Conservation (phyloP, 1,139 yeast species). For the Lodderomyces oxycetoniae region DNA sequence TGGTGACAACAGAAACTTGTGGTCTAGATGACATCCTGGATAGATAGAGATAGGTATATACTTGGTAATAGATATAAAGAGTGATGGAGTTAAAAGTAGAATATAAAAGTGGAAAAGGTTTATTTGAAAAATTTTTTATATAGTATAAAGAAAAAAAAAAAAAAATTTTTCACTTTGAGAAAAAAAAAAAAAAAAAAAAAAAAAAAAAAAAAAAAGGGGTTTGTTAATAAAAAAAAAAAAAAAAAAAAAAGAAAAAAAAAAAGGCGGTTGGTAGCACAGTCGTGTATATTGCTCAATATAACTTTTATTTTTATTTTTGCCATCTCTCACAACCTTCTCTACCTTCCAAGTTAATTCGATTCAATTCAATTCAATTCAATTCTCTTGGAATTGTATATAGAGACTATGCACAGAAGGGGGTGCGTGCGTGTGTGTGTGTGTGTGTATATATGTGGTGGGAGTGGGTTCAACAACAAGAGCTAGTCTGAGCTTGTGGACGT, state of each 20-base stretch:
- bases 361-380: too few relatives aligned
- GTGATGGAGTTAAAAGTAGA: constrained; percentile 23
- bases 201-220: constrained; percentile 4
- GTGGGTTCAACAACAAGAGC: constrained; percentile 25
- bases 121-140: too few relatives aligned
- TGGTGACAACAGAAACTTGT: constrained; percentile 92
- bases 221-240: too few relatives aligned
- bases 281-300: too few relatives aligned
- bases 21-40: constrained; percentile 76
- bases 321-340: too few relatives aligned
- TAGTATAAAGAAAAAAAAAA: background rate
- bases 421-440: background rate
- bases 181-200: background rate
- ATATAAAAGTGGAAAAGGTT: constrained; percentile 12
- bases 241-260: too few relatives aligned
- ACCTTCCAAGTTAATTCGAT: too few relatives aligned
- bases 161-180: constrained; percentile 10
- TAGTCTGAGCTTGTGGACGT: constrained; percentile 21
- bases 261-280: too few relatives aligned
- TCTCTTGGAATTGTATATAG: too few relatives aligned
- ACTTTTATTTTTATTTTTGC: too few relatives aligned
- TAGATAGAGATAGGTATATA: too few relatives aligned
- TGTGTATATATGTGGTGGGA: background rate
- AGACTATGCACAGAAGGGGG: too few relatives aligned
- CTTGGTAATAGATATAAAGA: constrained; percentile 11